Evolutionary conservation across 805 yeast species (phyloP), one percentile per base, ranked within the genome.

Genomic region (Wilhelminamyces savonicus): DNA sequence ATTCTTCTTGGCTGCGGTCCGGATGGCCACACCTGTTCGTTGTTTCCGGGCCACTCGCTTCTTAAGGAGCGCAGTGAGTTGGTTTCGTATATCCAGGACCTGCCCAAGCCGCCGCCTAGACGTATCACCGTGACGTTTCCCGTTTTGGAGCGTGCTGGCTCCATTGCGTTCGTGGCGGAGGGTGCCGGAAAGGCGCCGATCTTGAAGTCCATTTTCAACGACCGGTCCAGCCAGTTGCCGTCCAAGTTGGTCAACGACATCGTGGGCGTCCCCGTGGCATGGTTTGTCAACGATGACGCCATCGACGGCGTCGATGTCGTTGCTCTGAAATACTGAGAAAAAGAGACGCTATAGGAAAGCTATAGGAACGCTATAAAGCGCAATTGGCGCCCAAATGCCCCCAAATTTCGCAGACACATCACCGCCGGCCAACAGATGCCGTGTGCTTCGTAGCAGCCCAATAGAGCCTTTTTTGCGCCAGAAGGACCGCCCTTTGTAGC

Each of bases 31-130:
- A 87, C 95, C 4, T 84, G 95, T 61, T 87, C 96, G 1, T 65
- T 87, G 39, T 87, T 87, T 73, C 96, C 96, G 9, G 87, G 81
- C 22, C 95, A 86, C 54, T 46, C 55, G 36, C 66, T 85, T 45
- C 65, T 87, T 33, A 40, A 69, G 21, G 90, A 81, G 50, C 53
- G 59, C 16, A 28, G 52, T 7, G 60, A 66, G 36, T 54, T 57
- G 24, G 78, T 87, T 34, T 75, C 88, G 7, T 59, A 74, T 46
- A 74, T 88, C 39, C 66, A 69, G 29, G 90, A 87, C 53, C 82
- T 94, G 8, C 96, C 96, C 54, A 88, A 88, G 59, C 95, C 94
- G 19, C 97, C 97, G 23, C 79, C 88, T 54, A 78, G 88, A 66
- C 77, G 97, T 66, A 82, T 87, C 58, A 84, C 95, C 3, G 66